A percentile compares a stretch with the other conserved stretches of the same genome.
Conservation (phyloP, 108 stramenopile species). For the Fragilariopsis cylindrus region DNA sequence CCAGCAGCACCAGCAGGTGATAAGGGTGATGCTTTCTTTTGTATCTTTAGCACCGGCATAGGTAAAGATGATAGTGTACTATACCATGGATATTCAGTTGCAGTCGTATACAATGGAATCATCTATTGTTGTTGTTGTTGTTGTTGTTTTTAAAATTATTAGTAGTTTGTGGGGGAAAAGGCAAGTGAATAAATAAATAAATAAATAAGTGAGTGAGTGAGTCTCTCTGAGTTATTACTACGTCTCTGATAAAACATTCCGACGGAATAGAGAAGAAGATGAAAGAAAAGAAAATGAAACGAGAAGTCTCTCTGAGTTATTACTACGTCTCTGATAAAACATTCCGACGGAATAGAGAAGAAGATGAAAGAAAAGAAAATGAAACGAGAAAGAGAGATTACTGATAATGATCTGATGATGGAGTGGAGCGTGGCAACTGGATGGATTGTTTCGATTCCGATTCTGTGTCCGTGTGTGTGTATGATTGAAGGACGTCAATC, state of each 20-base stretch:
- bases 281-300: no score
- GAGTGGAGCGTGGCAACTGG: no score
- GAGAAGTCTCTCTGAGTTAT: neutral
- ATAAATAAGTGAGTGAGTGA: neutral
- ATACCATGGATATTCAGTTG: conserved; percentile 77
- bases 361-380: no score
- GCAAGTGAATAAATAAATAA: conserved; percentile 1
- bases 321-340: no score
- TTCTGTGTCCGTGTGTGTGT: no score
- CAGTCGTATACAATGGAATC: conserved; percentile 72
- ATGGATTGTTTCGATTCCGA: no score
- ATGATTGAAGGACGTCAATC: no score
- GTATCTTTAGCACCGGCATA: neutral
- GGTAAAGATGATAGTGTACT: conserved; percentile 36
- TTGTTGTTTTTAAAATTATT: neutral
- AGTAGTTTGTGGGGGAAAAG: neutral
- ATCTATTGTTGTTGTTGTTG: conserved; percentile 21
- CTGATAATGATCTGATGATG: no score
- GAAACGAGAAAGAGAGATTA: no score
- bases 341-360: no score
- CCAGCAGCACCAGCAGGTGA: conserved; percentile 10
- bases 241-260: no score
- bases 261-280: no score
- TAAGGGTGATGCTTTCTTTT: conserved; percentile 44
- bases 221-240: neutral